Base-by-base conservation (phyloP, 371 early-diverging fungal species). In the Mucor indicus region DNA sequence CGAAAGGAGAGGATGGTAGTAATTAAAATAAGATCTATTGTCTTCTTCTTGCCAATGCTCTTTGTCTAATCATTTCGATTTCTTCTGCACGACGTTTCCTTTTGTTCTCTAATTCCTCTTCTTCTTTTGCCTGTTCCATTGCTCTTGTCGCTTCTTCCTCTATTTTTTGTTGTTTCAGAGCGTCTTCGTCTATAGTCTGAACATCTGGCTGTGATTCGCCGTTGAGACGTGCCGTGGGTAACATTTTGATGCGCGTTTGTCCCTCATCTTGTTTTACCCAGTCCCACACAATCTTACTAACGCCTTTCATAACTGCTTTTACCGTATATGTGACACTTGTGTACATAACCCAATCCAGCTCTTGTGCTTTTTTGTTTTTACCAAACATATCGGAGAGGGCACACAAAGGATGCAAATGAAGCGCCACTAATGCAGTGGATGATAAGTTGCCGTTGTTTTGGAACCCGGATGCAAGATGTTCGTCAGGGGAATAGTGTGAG, bases 331-430 rank as follows among this genome's bases (percentile, higher is more conserved):
- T 73, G 2, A 86, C 72, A 22, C 82, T 75, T 39, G 79, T 82
- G 45, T 89, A 94, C 17, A 91, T 61, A 16, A 92, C 83, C 92
- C 90, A 93, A 17, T 91, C 91, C 19, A 88, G 44, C 23, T 77
- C 75, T 0, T 60, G 55, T 30, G 52, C 58, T 6, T 72, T 62
- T 50, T 62, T 60, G 31, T 67, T 64, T 21, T 64, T 56, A 32
- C 76, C 79, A 38, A 73, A 56, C 57, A 62, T 62, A 24, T 75
- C 72, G 7, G 79, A 57, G 29, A 87, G 61, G 0, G 83, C 68
- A 15, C 81, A 87, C 2, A 77, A 65, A 0, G 90, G 87, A 31
- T 84, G 83, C 0, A 87, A 53, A 58, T 79, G 73, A 2, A 93
- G 67, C 0, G 89, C 85, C 0, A 91, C 62, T 45, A 89, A 36